Evolutionary conservation across 495 filamentous ascomycete genomes (phyloP), one percentile per base, ranked within the genome.

Genomic region (Neurospora pannonica): DNA sequence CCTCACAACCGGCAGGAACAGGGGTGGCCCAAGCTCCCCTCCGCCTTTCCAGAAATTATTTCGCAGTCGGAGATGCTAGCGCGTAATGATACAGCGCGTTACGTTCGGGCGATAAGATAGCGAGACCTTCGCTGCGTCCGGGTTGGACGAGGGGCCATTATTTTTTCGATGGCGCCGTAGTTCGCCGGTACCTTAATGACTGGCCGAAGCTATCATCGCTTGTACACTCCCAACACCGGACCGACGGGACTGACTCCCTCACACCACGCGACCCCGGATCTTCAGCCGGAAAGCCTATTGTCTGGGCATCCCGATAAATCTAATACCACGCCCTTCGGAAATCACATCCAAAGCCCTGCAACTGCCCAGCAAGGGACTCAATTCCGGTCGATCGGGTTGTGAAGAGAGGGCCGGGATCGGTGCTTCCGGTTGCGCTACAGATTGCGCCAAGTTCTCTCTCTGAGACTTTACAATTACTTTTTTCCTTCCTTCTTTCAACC

Each of bases 11-110:
- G 31, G 19, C 17, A 34, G n/a, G n/a, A 34, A 69, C 42, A 31
- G 42, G 54, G 24, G 31, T 72, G 71, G 71, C 37, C 71, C 71
- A 72, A 72, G 71, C 71, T 72, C 71, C 43, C 19, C n/a, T 46
- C 43, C 34, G 71, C 31, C 24, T 13, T 31, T 21, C 38, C 71
- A 36, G 42, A 72, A 72, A 69, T 67, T 38, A 37, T 72, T 72
- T 72, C 13, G 13, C 54, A 62, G 54, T 62, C n/a, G 24, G 43
- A 48, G 71, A 48, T 28, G 71, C 28, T 72, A 34, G 71, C 24
- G 40, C 42, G 71, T 62, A 31, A 40, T 4, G 71, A 40, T 19
- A 19, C 17, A 10, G 36, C 42, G 34, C 21, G 54, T 15, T 34
- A 67, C 24, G 54, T 19, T 67, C 28, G 28, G 28, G 54, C 15